Base-by-base conservation (phyloP, 345 rosid species). In the Boechera retrofracta region DNA sequence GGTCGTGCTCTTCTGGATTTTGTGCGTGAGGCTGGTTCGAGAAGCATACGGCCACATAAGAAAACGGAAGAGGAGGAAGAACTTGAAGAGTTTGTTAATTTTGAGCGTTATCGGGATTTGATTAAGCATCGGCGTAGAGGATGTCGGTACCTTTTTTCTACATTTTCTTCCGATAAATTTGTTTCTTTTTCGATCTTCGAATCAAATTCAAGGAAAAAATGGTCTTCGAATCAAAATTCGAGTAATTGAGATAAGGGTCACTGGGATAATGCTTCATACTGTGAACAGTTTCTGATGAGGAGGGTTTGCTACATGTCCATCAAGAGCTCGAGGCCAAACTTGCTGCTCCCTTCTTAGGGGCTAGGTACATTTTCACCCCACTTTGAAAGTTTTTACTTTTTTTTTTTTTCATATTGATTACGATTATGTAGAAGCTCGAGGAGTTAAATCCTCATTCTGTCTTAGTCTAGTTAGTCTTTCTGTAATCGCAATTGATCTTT, bases 51-150 rank as follows among this genome's bases (percentile, higher is more conserved):
- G 72, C 58, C 62, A 5, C 89, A 85, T 18, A 87, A 84, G 56
- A 96, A 87, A 82, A 81, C 98, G 0, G 98, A 89, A 70, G 96
- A 96, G 71, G 99, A 91, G 69, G 94, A 93, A 82, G 98, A 96
- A 87, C 77, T 96, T 32, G 99, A 95, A 79, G 99, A 96, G 97
- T 93, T 96, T 93, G 99, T 96, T 86, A 96, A 84, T 91, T 96
- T 96, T 89, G 98, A 96, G 99, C 97, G 96, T 83, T 96, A 91
- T 82, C 96, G 98, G 91, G 99, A 95, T 91, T 89, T 95, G 87
- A 88, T 95, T 95, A 95, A 93, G 92, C 99, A 87, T 86, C 99
- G 92, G 36, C 97, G 97, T 83, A 89, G 96, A 96, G 99, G 99
- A 96, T 96, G 99, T 93, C 97, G 97, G 99, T 92, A 92, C 91